Evolutionary conservation across 805 yeast species (phyloP), one percentile per base, ranked within the genome.

Genomic region (Saturnispora hagleri): DNA sequence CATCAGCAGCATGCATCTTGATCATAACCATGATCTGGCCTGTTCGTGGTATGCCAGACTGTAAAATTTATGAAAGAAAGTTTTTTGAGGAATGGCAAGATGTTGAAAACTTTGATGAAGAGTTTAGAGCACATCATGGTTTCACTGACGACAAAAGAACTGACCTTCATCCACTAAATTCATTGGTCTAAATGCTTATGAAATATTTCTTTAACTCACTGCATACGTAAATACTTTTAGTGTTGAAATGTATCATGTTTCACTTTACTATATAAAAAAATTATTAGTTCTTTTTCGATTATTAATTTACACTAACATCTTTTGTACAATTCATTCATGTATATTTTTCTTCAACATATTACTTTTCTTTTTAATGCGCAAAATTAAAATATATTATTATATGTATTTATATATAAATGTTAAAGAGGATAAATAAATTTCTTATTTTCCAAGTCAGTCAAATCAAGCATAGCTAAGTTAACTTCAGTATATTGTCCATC

Each of bases 21-120:
- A 31, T 74, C 1, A 61, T 86, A 53, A 75, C 80, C 46, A 67
- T 71, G 54, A 46, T 79, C 31, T 79, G 70, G 63, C 90, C 91
- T 7, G 47, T 62, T 31, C 46, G 50, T 27, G 82, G 82, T 48
- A 58, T 69, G 53, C 79, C 80, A 3, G 51, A 52, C 12, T 58
- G 59, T 48, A 63, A 58, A 52, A 62, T 71, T 36, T 70, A 81
- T 43, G 77, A 77, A 52, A 73, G 70, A 55, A 81, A 77, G 9
- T 84, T 89, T 85, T 69, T 61, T 52, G 88, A 82, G 67, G 77
- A 79, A 60, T 74, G 75, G 73, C 76, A 72, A 49, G 81, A 82
- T 45, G 87, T 81, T 49, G 87, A 82, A 59, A 76, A 79, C 55
- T 83, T 82, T 60, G 80, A 74, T 47, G 73, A 68, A 4, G 53